These are phyloP conservation scores for Salix caprea DNA, from an alignment of 345 rosid genomes.

Conservation along the genomic window DNA sequence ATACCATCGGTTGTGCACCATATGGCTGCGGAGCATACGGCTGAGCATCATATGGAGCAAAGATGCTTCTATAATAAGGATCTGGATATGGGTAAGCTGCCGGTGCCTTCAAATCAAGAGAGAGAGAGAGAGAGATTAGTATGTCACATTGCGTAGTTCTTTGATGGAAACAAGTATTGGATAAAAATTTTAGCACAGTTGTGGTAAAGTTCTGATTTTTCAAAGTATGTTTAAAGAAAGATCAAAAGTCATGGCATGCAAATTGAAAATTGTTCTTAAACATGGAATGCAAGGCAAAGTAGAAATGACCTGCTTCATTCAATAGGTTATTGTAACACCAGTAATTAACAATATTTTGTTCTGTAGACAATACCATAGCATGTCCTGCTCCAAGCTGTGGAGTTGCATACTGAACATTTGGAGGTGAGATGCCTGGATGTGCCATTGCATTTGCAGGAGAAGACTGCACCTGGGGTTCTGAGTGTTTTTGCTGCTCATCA, in stretches of 20 bases:
- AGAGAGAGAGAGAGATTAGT: slow-evolving; percentile 19
- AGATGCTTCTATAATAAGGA: slow-evolving; percentile 90
- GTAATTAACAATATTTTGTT: not conserved
- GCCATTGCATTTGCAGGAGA: slow-evolving; percentile 44
- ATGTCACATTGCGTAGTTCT: slow-evolving; percentile 10
- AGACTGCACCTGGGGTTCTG: slow-evolving; percentile 42
- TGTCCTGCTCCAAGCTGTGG: slow-evolving; percentile 51
- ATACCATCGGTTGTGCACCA: slow-evolving; percentile 72
- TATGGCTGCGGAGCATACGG: slow-evolving; percentile 71
- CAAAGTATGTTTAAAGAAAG: not conserved
- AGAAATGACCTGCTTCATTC: not conserved
- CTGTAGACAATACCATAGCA: slow-evolving; percentile 48
- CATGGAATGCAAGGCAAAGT: not conserved
- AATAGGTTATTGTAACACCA: not conserved
- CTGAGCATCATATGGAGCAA: slow-evolving; percentile 76
- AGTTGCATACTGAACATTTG: slow-evolving; percentile 45
- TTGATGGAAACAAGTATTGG: not conserved
- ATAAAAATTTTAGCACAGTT: not conserved
- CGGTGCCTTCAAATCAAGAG: slow-evolving; percentile 52
- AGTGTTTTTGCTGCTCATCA: slow-evolving; percentile 59
- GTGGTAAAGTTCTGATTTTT: not conserved
- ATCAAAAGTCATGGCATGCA: not conserved
- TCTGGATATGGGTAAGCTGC: slow-evolving; percentile 82
- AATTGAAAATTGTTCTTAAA: not conserved
- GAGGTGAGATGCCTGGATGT: slow-evolving; percentile 45